Evolutionary conservation across 2,329 filamentous ascomycete genomes (phyloP).

Genomic region (Ophiocordyceps robertsii): DNA sequence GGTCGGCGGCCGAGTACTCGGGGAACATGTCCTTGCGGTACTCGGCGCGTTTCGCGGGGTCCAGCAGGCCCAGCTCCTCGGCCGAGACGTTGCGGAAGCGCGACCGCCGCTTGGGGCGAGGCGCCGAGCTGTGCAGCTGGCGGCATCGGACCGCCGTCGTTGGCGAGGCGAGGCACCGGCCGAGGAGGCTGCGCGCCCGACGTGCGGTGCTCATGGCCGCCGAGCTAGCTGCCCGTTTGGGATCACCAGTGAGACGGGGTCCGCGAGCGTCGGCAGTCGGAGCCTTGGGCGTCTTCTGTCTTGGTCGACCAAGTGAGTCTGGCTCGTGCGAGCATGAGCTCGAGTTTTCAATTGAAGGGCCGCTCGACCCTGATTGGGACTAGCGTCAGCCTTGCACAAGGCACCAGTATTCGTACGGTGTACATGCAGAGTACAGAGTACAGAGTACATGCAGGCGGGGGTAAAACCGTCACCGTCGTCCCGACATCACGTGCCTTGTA

Average conservation of each 20-base stretch:
- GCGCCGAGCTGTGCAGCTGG: constrained; percentile 38
- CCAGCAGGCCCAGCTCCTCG: constrained; percentile 35
- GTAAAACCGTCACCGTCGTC: too few relatives aligned
- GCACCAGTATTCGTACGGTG: too few relatives aligned
- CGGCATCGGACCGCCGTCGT: constrained; percentile 19
- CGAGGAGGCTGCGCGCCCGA: constrained; percentile 38
- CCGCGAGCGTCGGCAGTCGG: background rate
- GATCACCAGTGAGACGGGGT: background rate
- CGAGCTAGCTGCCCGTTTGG: constrained; percentile 3
- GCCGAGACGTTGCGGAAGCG: constrained; percentile 41
- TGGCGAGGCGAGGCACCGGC: constrained; percentile 30
- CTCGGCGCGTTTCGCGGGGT: constrained; percentile 27
- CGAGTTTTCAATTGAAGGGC: constrained; percentile 14
- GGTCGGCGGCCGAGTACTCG: constrained; percentile 55
- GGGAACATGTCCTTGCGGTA: constrained; percentile 38
- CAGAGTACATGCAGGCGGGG: background rate
- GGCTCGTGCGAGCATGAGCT: constrained; percentile 3
- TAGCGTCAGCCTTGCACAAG: background rate
- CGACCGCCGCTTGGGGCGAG: constrained; percentile 30
- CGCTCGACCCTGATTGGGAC: constrained; percentile 1
- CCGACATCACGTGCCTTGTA: too few relatives aligned
- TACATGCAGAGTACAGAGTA: too few relatives aligned
- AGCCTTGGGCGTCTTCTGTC: background rate
- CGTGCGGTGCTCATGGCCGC: constrained; percentile 42
- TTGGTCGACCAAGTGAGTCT: background rate